Base-by-base conservation (phyloP, 148 eudicot species). In the Rhododendron kiyosumense region DNA sequence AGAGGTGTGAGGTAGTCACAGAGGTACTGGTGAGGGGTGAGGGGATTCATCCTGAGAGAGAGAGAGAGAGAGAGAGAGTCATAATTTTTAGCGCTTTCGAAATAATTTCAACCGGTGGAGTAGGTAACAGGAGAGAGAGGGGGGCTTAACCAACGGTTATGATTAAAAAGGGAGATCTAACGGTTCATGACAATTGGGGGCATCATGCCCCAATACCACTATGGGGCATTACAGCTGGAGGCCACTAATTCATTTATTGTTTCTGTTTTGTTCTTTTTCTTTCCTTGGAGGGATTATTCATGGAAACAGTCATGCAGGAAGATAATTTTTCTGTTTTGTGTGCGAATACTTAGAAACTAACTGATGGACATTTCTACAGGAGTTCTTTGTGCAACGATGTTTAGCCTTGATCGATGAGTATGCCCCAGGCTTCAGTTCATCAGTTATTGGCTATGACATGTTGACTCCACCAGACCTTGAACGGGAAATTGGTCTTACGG, bases 381-480 rank as follows among this genome's bases (percentile, higher is more conserved):
- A 94, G 87, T 89, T 93, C 67, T 97, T 94, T 88, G 98, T 95
- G 18, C 89, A 95, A 36, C 89, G 96, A 85, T 97, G 99, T 84
- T 95, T 97, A 85, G 81, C 91, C 81, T 88, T 95, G 91, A 94
- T 97, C 82, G 98, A 97, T 43, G 99, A 97, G 83, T 92, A 97
- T 83, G 98, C 98, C 81, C 98, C 98, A 12, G 98, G 98, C 84
- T 97, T 97, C 93, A 93, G 91, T 76, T 97, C 99, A 78, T 97
- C 99, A 61, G 84, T 97, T 79, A 87, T 97, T 88, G 97, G 94
- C 85, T 97, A 97, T 79, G 99, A 97, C 88, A 97, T 97, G 99
- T 92, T 97, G 89, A 91, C 99, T 89, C 98, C 99, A 48, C 99
- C 99, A 41, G 99, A 97, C 90, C 98, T 97, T 34, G 99, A 97